A percentile compares a stretch with the other conserved stretches of the same genome.
phyloP scores from a whole-genome alignment of 192 early-diverging fungal species.

The Polychytrium aggregatum region DNA sequence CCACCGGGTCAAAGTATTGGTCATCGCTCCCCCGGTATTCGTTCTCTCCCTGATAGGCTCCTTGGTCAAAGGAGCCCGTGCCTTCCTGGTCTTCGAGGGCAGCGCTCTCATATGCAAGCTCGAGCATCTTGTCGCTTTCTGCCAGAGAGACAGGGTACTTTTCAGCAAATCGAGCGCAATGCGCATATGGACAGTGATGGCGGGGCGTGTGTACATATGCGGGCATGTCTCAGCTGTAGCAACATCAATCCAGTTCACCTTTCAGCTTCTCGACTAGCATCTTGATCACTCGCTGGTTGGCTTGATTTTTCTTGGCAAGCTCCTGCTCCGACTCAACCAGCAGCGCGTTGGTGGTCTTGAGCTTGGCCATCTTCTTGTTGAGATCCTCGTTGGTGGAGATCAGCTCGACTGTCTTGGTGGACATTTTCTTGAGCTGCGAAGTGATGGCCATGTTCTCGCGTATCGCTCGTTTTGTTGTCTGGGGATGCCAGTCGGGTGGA shows the following conservation, averaged over 20 bases:
- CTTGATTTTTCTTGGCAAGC: constrained; percentile 43
- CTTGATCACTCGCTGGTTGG: constrained; percentile 42
- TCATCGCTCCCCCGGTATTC: background rate
- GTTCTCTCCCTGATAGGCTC: constrained; percentile 3
- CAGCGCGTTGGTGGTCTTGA: constrained; percentile 29
- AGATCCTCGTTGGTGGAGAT: constrained; percentile 42
- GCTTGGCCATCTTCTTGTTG: constrained; percentile 23
- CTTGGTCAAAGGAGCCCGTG: background rate
- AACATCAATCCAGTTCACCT: constrained; percentile 9
- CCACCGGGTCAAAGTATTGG: too few species aligned
- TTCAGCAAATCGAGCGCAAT: too few species aligned
- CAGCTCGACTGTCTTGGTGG: constrained; percentile 33
- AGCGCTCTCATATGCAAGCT: constrained; percentile 30
- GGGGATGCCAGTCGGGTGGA: background rate
- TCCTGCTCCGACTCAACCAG: constrained; percentile 37
- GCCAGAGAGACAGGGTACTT: too few species aligned
- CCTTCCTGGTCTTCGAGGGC: constrained; percentile 4
- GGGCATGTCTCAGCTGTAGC: background rate
- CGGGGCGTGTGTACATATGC: background rate
- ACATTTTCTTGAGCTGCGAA: constrained; percentile 48
- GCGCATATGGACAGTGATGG: constrained; percentile 1
- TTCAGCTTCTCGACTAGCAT: constrained; percentile 46
- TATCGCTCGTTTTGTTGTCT: constrained; percentile 52
- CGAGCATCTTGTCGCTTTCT: constrained; percentile 47
- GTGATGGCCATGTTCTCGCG: constrained; percentile 51